phyloP scores from a whole-genome alignment of 106 monocot genomes.

The Platanthera zijinensis region DNA sequence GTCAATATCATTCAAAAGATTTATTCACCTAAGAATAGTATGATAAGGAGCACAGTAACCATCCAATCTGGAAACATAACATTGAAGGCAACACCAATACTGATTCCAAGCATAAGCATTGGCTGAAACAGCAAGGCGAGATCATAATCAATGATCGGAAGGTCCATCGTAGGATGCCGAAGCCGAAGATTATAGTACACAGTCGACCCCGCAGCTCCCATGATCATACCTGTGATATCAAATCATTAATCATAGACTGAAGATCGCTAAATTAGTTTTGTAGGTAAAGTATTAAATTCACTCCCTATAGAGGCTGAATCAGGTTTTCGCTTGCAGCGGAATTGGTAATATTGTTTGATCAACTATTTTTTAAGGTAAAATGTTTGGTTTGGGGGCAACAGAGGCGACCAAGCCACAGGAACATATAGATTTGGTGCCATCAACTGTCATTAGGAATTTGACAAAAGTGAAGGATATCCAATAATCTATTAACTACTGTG shows the following conservation, averaged over 20 bases:
- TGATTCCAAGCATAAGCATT: slow-evolving; percentile 66
- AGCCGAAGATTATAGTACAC: slow-evolving; percentile 36
- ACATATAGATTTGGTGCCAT: too few relatives aligned
- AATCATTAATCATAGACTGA: not conserved
- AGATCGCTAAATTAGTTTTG: not conserved
- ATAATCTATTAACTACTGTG: not conserved
- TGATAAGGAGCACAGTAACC: slow-evolving; percentile 53
- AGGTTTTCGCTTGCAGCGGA: too few relatives aligned
- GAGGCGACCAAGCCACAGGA: too few relatives aligned
- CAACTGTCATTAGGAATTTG: not conserved
- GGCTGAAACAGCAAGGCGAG: slow-evolving; percentile 59
- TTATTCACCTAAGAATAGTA: slow-evolving; percentile 44
- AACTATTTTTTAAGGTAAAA: too few relatives aligned
- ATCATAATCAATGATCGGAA: slow-evolving; percentile 61
- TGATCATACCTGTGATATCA: slow-evolving; percentile 37
- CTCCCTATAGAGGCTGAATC: too few relatives aligned
- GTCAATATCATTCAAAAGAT: too few relatives aligned
- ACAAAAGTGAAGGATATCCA: not conserved
- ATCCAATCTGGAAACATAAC: slow-evolving; percentile 60
- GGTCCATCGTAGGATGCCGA: slow-evolving; percentile 34
- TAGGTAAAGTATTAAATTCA: too few relatives aligned
- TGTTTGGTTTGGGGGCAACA: too few relatives aligned
- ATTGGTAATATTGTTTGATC: too few relatives aligned
- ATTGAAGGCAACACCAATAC: slow-evolving; percentile 57
- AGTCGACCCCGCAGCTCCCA: slow-evolving; percentile 44